Evolutionary conservation across 192 early-diverging fungal species (phyloP), one percentile per base, ranked within the genome.

Genomic region (Lunasporangiospora selenospora): DNA sequence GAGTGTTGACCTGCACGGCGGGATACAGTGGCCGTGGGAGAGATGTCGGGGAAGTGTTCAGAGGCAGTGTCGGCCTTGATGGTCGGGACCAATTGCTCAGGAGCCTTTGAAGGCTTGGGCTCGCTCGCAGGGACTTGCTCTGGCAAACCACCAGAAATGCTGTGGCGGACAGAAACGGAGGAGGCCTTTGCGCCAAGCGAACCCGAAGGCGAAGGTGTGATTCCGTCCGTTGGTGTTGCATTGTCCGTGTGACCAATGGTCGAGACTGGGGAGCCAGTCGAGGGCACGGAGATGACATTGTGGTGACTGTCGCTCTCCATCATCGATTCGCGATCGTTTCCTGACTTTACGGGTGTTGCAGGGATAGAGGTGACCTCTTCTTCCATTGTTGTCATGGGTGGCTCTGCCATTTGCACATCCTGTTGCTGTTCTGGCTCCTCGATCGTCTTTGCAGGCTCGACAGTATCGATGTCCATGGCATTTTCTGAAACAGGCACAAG

Each of bases 391-490:
- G n/a, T n/a, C n/a, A n/a, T n/a, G n/a, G n/a, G n/a, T n/a, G 56
- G 50, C 9, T 67, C 56, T 0, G 49, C 36, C 2, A 16, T 33
- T 6, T 73, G 60, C 69, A 73, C 63, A 12, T 53, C 46, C 24
- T 73, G 54, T 40, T 58, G 41, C 3, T 57, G 60, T 8, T 39
- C 29, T 7, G 29, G 15, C 1, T 11, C 49, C 1, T 52, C 42
- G 11, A 16, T 39, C 19, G 1, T 4, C 18, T 55, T 29, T 4
- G 49, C 34, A 47, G 49, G 36, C 15, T 57, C 58, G 2, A 24
- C 36, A 11, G 5, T 56, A 38, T 73, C 69, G 34, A 73, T 62
- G 53, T 73, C 69, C 69, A 73, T 73, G n/a, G 60, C 42, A 27
- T 46, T 27, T 10, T 57, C 69, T 10, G 9, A 2, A 21, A 49